Conservation (phyloP, 2,329 filamentous ascomycete species). For the Cadophora gregata region DNA sequence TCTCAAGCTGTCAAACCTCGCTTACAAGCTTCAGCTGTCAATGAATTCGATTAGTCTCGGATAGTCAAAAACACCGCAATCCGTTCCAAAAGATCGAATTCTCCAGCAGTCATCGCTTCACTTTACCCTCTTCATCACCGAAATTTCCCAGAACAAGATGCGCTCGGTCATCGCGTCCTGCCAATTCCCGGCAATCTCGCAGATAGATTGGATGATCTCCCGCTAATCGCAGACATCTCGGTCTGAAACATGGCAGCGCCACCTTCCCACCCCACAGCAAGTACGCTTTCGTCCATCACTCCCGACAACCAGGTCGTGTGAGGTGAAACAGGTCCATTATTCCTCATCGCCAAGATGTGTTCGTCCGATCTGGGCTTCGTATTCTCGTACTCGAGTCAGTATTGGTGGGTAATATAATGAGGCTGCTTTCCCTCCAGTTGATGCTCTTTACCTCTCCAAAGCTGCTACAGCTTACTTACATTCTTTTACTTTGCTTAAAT, state of each 20-base stretch:
- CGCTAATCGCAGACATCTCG: not conserved
- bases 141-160: not conserved
- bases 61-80: too few relatives aligned
- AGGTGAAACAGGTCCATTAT: not conserved
- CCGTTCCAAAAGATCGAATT: not conserved
- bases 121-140: not conserved
- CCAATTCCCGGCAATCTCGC: not conserved
- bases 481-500: not conserved
- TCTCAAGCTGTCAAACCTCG: too few relatives aligned
- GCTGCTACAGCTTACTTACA: not conserved
- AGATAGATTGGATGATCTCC: slow-evolving; percentile 16
- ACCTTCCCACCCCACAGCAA: not conserved
- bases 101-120: not conserved
- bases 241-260: not conserved
- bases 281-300: not conserved
- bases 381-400: not conserved
- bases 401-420: not conserved
- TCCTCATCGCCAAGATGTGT: too few relatives aligned
- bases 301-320: not conserved
- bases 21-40: too few relatives aligned
- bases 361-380: not conserved
- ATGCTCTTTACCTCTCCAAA: not conserved
- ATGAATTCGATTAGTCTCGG: too few relatives aligned
- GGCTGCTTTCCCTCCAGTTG: not conserved
- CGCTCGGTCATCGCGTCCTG: not conserved